These are phyloP conservation scores for Agaricales sp. DNA, from an alignment of 1,284 basidiomycete species.

Conservation along the genomic window DNA sequence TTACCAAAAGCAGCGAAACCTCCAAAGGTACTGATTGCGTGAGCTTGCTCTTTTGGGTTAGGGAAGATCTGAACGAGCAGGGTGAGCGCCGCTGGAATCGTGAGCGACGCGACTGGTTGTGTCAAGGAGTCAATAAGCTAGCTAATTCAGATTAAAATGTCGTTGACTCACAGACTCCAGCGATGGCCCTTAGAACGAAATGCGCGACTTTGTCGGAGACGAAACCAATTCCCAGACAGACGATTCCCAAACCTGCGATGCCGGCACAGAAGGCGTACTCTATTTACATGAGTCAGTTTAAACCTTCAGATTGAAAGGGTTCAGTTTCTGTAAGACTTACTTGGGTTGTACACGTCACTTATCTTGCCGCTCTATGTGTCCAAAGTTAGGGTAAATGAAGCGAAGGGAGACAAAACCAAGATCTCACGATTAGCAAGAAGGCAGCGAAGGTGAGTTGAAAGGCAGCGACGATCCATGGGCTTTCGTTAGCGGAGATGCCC, in stretches of 20 bases:
- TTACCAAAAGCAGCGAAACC: conserved; percentile 25
- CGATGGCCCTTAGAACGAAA: conserved; percentile 24
- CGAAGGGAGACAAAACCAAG: conserved; percentile 3
- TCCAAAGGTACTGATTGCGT: conserved; percentile 25
- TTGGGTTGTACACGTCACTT: conserved; percentile 24
- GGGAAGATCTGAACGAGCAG: conserved; percentile 27
- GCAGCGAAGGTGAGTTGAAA: conserved; percentile 28
- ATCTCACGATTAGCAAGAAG: conserved; percentile 20
- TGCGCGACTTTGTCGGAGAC: conserved; percentile 19
- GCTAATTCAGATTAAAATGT: conserved; percentile 3
- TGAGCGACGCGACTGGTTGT: conserved; percentile 16
- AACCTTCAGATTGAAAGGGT: background rate
- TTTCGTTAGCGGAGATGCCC: conserved; percentile 15
- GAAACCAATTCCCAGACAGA: conserved; percentile 22
- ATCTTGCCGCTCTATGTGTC: conserved; percentile 22
- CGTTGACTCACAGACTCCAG: conserved; percentile 18
- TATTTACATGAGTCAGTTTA: conserved; percentile 5
- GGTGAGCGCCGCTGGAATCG: conserved; percentile 26
- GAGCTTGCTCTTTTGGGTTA: conserved; percentile 22
- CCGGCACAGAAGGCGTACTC: conserved; percentile 19
- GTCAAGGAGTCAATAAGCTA: no score
- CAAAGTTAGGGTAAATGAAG: background rate
- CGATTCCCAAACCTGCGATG: conserved; percentile 15
- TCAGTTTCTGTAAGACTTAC: conserved; percentile 13
- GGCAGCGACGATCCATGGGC: conserved; percentile 24